Conservation (phyloP, 192 early-diverging fungal genomes). For the Phycomyces blakesleeanus region DNA sequence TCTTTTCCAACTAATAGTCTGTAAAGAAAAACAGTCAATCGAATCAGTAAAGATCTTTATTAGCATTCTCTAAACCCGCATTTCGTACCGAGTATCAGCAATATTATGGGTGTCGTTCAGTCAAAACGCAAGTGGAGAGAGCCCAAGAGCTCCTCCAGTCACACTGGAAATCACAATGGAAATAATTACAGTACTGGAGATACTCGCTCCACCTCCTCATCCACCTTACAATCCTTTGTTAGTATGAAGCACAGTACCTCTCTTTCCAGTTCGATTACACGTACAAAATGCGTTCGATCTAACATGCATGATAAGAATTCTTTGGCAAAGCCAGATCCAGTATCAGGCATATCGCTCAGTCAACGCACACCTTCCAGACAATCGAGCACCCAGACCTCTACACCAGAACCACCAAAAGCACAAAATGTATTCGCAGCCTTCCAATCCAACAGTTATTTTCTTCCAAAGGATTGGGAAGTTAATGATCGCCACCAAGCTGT, state of each 20-base stretch:
- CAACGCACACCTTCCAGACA: not conserved
- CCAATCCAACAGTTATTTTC: constrained; percentile 13
- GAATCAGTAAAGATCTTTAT: no score
- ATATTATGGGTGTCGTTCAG: constrained; percentile 9
- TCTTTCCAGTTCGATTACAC: not conserved
- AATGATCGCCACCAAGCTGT: constrained; percentile 7
- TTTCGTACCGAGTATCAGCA: not conserved
- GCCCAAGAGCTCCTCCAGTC: not conserved
- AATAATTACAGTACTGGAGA: not conserved
- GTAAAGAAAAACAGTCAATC: no score
- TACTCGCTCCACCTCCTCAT: not conserved
- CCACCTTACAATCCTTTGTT: not conserved
- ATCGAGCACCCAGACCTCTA: not conserved
- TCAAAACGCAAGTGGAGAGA: constrained; percentile 6
- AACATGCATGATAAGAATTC: not conserved
- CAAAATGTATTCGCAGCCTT: not conserved
- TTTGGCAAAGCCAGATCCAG: not conserved
- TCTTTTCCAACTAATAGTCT: no score
- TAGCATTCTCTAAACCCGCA: not conserved
- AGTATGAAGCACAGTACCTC: not conserved
- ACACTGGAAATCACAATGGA: not conserved
- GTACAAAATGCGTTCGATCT: not conserved
- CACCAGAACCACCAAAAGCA: not conserved
- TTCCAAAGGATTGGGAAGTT: constrained; percentile 20
- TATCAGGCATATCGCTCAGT: not conserved